Conservation (phyloP, 768 basidiomycete genomes). For the Roridomyces roridus region DNA sequence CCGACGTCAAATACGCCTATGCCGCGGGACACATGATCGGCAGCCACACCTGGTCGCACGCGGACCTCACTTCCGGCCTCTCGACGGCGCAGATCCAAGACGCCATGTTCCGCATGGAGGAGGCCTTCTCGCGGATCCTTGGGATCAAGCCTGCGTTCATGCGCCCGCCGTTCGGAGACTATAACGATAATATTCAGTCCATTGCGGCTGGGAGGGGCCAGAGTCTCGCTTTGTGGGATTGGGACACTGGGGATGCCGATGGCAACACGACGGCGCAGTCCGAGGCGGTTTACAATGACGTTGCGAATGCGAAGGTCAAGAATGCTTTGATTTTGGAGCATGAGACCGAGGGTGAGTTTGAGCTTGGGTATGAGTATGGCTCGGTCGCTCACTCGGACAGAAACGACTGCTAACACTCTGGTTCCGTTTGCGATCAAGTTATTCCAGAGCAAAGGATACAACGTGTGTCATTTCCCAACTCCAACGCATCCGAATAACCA, state of each 20-base stretch:
- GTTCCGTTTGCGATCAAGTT: conserved; percentile 1
- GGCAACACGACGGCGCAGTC: conserved; percentile 31
- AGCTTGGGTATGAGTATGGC: background rate
- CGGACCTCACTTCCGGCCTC: conserved; percentile 38
- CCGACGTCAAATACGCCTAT: conserved; percentile 43
- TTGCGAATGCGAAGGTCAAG: conserved; percentile 28
- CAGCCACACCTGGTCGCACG: conserved; percentile 53
- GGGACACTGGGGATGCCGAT: conserved; percentile 40
- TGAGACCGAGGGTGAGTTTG: conserved; percentile 34
- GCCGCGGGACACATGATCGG: too few relatives aligned
- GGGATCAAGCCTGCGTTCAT: conserved; percentile 45
- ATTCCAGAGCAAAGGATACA: conserved; percentile 27
- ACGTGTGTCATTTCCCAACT: conserved; percentile 25
- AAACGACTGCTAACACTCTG: conserved; percentile 10
- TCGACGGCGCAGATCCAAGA: conserved; percentile 38
- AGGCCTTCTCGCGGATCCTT: conserved; percentile 27
- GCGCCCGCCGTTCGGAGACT: conserved; percentile 49
- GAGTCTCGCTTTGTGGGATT: conserved; percentile 47
- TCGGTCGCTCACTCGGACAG: background rate
- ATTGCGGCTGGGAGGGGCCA: too few relatives aligned
- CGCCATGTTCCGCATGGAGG: conserved; percentile 44
- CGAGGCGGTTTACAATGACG: conserved; percentile 29
- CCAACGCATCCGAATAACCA: background rate
- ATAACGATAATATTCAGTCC: conserved; percentile 43
- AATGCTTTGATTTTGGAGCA: conserved; percentile 42